Percentiles rank a stretch among this genome's conserved stretches.
Evolutionary conservation across 2,329 filamentous ascomycete species (phyloP).

Genomic region (Coniella vitis): DNA sequence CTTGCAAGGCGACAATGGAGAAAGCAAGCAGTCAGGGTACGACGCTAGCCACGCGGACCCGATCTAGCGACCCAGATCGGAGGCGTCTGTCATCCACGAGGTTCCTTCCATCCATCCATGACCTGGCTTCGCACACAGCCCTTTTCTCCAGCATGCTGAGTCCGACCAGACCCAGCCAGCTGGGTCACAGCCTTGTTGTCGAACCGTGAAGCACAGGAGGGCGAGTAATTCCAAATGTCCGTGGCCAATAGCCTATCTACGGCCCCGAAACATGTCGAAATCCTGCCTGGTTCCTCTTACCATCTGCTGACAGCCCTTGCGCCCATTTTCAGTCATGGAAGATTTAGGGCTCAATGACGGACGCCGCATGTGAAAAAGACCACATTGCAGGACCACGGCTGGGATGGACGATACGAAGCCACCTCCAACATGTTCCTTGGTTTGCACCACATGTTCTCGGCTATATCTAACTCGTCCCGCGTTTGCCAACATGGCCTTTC

Average conservation of each 20-base stretch:
- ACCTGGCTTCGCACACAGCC: slow-evolving; percentile 10
- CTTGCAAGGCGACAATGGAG: not conserved
- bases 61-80: slow-evolving; percentile 1
- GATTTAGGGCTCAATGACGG: too few species aligned
- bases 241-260: slow-evolving; percentile 8
- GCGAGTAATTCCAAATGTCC: slow-evolving; percentile 14
- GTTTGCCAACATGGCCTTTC: too few species aligned
- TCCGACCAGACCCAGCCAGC: slow-evolving; percentile 7
- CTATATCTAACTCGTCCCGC: too few species aligned
- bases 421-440: too few species aligned
- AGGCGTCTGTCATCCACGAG: slow-evolving; percentile 16
- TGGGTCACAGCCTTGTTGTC: slow-evolving; percentile 9
- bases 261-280: not conserved
- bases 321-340: too few species aligned
- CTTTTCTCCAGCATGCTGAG: not conserved
- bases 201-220: slow-evolving; percentile 7
- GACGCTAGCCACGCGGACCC: slow-evolving; percentile 10
- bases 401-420: not conserved
- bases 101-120: slow-evolving; percentile 4
- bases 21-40: slow-evolving; percentile 9
- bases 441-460: too few species aligned
- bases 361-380: not conserved
- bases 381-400: not conserved
- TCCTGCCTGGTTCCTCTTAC: not conserved
- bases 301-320: too few species aligned